These are phyloP conservation scores for Sesbania bispinosa DNA, from an alignment of 306 rosid genomes.

Conservation along the genomic window DNA sequence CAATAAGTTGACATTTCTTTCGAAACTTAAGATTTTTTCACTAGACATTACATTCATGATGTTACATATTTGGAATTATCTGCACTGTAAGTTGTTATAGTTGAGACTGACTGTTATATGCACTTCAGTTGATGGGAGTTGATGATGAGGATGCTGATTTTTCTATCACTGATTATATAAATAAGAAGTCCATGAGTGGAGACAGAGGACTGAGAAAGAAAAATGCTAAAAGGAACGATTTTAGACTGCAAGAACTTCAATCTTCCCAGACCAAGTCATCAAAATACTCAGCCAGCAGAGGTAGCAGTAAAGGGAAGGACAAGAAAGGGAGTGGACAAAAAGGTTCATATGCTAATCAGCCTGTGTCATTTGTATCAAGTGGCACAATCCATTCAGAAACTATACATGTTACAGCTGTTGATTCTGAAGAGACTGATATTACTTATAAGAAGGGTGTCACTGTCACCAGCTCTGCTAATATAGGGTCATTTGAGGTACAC, in stretches of 20 bases:
- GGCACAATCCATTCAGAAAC: conserved; percentile 58
- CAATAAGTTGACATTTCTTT: neutral
- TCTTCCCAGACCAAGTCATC: conserved; percentile 36
- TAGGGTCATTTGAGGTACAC: conserved; percentile 74
- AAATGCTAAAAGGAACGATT: conserved; percentile 37
- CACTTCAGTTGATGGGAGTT: conserved; percentile 63
- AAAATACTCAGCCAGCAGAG: conserved; percentile 34
- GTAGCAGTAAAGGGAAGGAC: conserved; percentile 43
- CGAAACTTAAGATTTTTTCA: neutral
- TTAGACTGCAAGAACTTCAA: conserved; percentile 29
- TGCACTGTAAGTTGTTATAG: neutral
- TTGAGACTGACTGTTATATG: conserved; percentile 9
- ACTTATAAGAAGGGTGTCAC: conserved; percentile 20
- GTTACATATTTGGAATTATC: neutral
- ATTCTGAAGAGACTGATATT: conserved; percentile 36
- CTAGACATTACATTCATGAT: neutral
- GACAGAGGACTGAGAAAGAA: conserved; percentile 42
- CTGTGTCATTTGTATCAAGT: conserved; percentile 71
- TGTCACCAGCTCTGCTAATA: conserved; percentile 33
- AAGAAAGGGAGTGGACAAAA: conserved; percentile 43
- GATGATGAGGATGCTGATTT: conserved; percentile 64
- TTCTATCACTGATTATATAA: conserved; percentile 41
- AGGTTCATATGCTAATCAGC: conserved; percentile 59
- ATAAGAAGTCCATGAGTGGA: conserved; percentile 36
- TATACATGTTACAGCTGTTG: conserved; percentile 27